A percentile compares a stretch with the other conserved stretches of the same genome.
phyloP scores from a whole-genome alignment of 495 filamentous ascomycete species.

The Neurospora discreta region DNA sequence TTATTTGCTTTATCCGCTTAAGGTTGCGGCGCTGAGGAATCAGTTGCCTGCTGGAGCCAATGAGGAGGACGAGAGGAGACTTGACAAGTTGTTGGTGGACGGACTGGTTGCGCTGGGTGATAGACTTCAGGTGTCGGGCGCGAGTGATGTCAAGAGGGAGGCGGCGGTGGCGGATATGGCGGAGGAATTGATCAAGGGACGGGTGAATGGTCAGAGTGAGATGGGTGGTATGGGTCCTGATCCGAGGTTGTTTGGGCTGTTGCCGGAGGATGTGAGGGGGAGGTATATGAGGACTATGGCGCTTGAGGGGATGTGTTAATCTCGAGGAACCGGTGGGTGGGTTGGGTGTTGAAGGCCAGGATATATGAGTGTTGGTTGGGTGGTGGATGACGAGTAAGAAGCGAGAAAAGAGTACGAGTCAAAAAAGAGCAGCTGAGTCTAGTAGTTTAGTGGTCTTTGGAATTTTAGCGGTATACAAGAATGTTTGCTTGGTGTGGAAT shows the following conservation, averaged over 20 bases:
- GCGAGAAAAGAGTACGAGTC: neutral
- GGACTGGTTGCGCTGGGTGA: constrained; percentile 53
- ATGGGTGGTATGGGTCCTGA: constrained; percentile 7
- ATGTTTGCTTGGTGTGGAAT: neutral
- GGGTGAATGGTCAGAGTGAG: neutral
- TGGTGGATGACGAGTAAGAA: neutral
- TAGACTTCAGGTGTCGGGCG: constrained; percentile 23
- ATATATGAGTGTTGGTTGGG: neutral
- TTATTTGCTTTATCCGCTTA: constrained; percentile 63
- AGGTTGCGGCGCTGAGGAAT: neutral
- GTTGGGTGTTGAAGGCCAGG: neutral
- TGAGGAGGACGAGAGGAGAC: constrained; percentile 19
- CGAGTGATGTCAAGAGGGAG: constrained; percentile 31
- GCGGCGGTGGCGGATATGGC: constrained; percentile 71
- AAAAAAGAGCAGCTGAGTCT: neutral
- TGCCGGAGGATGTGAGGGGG: constrained; percentile 20
- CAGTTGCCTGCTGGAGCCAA: constrained; percentile 19
- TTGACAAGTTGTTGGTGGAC: constrained; percentile 43
- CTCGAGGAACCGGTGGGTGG: neutral
- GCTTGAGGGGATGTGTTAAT: constrained; percentile 6
- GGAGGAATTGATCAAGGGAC: constrained; percentile 31
- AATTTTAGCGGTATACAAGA: neutral
- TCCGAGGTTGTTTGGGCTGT: constrained; percentile 14
- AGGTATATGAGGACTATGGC: constrained; percentile 17
- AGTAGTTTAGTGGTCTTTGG: neutral